Evolutionary conservation across 192 early-diverging fungal species (phyloP), one percentile per base, ranked within the genome.

Genomic region (Coemansia sp.): DNA sequence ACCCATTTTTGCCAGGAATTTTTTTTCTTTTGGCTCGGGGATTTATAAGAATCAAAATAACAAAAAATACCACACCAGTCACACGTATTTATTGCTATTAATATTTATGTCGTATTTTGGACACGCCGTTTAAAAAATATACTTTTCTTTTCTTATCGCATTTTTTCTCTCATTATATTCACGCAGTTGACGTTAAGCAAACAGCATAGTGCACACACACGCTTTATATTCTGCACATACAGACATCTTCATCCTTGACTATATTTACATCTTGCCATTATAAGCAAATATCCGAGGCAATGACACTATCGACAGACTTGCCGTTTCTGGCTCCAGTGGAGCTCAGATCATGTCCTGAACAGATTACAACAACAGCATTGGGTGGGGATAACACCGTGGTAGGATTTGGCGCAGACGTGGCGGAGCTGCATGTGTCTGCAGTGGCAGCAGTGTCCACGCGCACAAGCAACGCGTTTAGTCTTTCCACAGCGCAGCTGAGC

Each of bases 391-490:
- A 14, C 39, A 17, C 39, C 39, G 39, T 46, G 11, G 39, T 46
- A 46, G 39, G 39, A 17, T 9, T 14, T 46, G 39, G 39, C 39
- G 39, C 39, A 46, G 39, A n/a, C 46, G 25, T 17, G 46, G 21
- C 23, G 7, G 59, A 61, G 9, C 59, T 24, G 59, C 39, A 31
- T 23, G 17, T 42, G 7, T 25, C 59, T 32, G 31, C 36, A 50
- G 31, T 21, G 21, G 30, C 60, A 23, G 33, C 22, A 14, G 51
- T 62, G 19, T 24, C 46, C 42, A 27, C 60, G 17, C 60, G 60
- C 10, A 62, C 60, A n/a, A 51, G 42, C 60, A 62, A 62, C 51
- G 27, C 60, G 29, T 62, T 62, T 23, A 64, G 25, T 30, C 32
- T 64, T 25, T 31, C 52, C 5, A 5, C 55, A 27, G 46, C 11